phyloP scores from a whole-genome alignment of 495 filamentous ascomycete genomes.

The Glutinoglossum americanum region DNA sequence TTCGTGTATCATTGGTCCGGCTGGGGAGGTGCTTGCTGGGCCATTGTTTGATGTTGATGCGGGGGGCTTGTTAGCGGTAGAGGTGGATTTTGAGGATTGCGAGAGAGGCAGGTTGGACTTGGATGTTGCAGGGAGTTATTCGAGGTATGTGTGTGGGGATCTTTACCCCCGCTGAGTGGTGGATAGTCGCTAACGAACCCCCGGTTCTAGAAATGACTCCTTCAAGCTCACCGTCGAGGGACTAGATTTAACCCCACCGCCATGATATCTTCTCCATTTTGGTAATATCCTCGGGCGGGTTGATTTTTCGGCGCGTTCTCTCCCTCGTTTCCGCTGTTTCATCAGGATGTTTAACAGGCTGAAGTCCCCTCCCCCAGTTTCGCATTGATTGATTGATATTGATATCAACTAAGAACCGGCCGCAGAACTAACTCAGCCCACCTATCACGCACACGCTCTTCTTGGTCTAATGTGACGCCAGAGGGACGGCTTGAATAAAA shows the following conservation, averaged over 20 bases:
- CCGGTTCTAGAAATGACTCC: not conserved
- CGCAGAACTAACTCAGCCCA: too few species aligned
- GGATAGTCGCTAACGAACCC: not conserved
- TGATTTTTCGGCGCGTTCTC: too few species aligned
- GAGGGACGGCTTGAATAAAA: too few species aligned
- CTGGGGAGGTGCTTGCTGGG: conserved; percentile 55
- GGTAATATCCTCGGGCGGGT: too few species aligned
- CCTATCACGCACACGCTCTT: too few species aligned
- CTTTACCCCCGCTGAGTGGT: not conserved
- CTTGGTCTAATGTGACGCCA: too few species aligned
- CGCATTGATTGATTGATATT: too few species aligned
- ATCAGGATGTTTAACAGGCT: too few species aligned
- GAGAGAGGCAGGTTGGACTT: conserved; percentile 37
- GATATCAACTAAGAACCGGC: too few species aligned
- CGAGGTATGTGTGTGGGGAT: conserved; percentile 13
- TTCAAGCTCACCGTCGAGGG: conserved; percentile 3
- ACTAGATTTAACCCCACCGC: not conserved
- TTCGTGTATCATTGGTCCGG: conserved; percentile 58
- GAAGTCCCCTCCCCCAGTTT: too few species aligned
- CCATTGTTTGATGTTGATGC: conserved; percentile 71
- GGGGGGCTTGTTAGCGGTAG: conserved; percentile 24
- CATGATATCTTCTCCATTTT: too few species aligned
- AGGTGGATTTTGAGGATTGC: conserved; percentile 43
- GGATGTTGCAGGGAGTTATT: conserved; percentile 21
- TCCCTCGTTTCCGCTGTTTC: too few species aligned